Conservation (phyloP, 306 rosid genomes). For the Lupinus albus region DNA sequence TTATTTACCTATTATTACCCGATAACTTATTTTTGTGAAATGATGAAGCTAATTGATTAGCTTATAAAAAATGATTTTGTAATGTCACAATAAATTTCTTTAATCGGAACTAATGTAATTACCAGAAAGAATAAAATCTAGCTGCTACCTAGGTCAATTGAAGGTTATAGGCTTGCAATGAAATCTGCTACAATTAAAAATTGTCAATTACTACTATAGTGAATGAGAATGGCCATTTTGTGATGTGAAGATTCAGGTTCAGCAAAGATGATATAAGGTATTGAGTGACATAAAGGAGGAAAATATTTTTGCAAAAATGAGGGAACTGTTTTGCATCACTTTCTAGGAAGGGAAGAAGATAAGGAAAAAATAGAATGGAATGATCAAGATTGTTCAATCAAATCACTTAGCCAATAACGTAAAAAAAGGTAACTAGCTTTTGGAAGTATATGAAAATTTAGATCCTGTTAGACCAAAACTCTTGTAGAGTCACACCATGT, state of each 20-base stretch:
- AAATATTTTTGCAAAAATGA: conserved; percentile 40
- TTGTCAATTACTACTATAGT: conserved; percentile 25
- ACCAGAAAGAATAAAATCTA: conserved; percentile 19
- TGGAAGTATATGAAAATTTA: conserved; percentile 41
- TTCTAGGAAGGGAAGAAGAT: conserved; percentile 34
- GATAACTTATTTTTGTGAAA: no score
- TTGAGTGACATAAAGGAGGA: conserved; percentile 33
- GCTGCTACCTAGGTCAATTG: neutral
- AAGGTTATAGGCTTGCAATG: conserved; percentile 2
- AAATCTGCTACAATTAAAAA: conserved; percentile 20
- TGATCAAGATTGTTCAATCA: conserved; percentile 47
- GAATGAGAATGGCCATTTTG: conserved; percentile 38
- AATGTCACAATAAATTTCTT: conserved; percentile 11
- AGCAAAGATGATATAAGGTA: conserved; percentile 33
- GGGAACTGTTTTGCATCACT: conserved; percentile 36
- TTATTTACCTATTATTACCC: no score
- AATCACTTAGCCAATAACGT: conserved; percentile 46
- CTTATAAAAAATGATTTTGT: neutral
- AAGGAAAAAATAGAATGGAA: conserved; percentile 42
- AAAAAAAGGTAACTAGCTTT: conserved; percentile 45
- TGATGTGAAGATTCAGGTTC: conserved; percentile 50
- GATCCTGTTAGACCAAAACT: conserved; percentile 46
- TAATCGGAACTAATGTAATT: neutral
- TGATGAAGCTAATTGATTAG: no score
- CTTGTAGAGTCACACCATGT: conserved; percentile 49